phyloP scores from a whole-genome alignment of 169 alveolate species.

The Besnoitia besnoiti region DNA sequence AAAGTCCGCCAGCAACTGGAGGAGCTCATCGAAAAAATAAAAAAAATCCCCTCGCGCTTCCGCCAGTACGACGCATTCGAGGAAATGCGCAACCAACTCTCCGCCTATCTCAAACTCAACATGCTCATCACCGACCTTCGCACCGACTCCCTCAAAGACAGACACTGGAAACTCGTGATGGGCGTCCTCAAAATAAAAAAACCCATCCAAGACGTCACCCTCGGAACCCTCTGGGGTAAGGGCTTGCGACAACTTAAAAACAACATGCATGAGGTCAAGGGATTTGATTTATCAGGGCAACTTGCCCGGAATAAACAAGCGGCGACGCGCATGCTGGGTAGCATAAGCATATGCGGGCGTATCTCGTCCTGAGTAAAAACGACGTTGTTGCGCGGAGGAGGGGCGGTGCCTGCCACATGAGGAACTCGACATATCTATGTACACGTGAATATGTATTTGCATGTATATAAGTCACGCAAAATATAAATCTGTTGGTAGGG shows the following conservation, averaged over 20 bases:
- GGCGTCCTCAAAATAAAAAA: constrained; percentile 79
- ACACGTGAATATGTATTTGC: no score
- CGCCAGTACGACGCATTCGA: constrained; percentile 94
- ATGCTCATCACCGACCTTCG: constrained; percentile 83
- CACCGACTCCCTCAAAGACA: constrained; percentile 95
- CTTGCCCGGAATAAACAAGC: no score
- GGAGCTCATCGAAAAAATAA: constrained; percentile 83
- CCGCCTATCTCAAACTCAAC: constrained; percentile 54
- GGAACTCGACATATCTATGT: no score
- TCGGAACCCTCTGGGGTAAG: constrained; percentile 91
- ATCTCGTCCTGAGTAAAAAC: no score
- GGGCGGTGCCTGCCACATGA: no score
- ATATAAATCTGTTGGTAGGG: no score
- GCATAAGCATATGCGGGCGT: no score
- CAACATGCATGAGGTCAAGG: neutral
- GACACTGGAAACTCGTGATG: constrained; percentile 96
- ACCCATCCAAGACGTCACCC: constrained; percentile 83
- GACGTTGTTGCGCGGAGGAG: no score
- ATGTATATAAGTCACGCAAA: no score
- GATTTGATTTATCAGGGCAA: no score
- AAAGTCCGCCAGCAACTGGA: constrained; percentile 85
- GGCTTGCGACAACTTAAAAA: constrained; percentile 73
- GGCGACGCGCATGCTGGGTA: no score
- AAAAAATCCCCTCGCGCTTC: constrained; percentile 85
- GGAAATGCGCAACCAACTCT: constrained; percentile 78